Conservation (phyloP, 2,329 filamentous ascomycete species). For the Colletotrichum sp. region DNA sequence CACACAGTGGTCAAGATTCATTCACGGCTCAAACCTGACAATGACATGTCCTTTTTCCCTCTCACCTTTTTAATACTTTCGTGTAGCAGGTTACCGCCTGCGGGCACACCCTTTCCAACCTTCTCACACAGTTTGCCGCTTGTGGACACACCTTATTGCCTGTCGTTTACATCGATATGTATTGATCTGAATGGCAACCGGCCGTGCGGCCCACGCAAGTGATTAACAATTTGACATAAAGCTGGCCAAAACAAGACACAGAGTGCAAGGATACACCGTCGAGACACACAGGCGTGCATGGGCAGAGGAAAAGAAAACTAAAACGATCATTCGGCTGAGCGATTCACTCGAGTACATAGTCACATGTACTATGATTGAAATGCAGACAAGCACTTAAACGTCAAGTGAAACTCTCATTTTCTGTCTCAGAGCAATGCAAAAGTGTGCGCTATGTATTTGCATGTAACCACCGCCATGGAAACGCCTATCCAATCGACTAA, state of each 20-base stretch:
- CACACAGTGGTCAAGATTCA: background rate
- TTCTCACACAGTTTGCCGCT: too few species aligned
- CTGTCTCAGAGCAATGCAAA: conserved; percentile 14
- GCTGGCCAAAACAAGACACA: background rate
- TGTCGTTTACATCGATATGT: background rate
- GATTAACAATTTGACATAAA: background rate
- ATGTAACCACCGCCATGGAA: conserved; percentile 8
- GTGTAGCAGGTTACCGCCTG: too few species aligned
- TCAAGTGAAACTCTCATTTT: conserved; percentile 9
- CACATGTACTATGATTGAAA: background rate
- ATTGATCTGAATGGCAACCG: background rate
- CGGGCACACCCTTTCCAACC: too few species aligned
- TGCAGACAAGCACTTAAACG: background rate
- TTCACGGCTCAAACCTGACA: background rate
- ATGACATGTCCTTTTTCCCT: background rate
- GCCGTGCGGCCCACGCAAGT: background rate
- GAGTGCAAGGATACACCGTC: background rate
- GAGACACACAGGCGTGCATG: background rate
- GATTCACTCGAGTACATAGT: background rate
- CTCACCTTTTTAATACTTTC: too few species aligned
- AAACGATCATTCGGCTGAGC: background rate
- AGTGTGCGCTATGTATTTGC: conserved; percentile 18
- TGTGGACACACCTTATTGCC: too few species aligned
- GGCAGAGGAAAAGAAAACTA: background rate
- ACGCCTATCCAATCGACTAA: conserved; percentile 13